phyloP scores from a whole-genome alignment of 2,329 filamentous ascomycete genomes.

The Falciphora oryzae region DNA sequence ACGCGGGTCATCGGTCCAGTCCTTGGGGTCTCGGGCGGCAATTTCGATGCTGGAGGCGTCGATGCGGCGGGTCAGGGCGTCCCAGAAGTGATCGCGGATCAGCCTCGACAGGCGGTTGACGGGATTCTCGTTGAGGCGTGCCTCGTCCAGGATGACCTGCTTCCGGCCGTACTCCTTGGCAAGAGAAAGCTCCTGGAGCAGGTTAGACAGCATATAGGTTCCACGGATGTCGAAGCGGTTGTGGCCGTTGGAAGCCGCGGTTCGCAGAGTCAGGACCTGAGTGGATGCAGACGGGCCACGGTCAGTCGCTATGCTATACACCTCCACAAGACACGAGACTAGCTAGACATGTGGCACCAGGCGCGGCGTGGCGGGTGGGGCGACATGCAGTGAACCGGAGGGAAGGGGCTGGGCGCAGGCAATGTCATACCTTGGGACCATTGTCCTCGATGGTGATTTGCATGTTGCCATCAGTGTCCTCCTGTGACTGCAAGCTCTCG shows the following conservation, averaged over 20 bases:
- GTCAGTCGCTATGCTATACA: background rate
- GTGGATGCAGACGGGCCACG: background rate
- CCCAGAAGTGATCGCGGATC: slow-evolving; percentile 90
- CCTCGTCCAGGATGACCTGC: slow-evolving; percentile 86
- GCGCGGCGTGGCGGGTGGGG: slow-evolving; percentile 2
- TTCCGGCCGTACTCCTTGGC: slow-evolving; percentile 87
- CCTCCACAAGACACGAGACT: background rate
- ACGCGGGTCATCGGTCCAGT: slow-evolving; percentile 85
- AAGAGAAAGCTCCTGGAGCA: slow-evolving; percentile 88
- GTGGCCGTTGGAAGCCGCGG: slow-evolving; percentile 77
- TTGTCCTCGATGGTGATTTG: slow-evolving; percentile 97
- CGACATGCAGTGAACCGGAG: slow-evolving; percentile 2
- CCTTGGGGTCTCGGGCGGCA: slow-evolving; percentile 86
- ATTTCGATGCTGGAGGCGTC: slow-evolving; percentile 83
- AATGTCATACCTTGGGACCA: slow-evolving; percentile 68
- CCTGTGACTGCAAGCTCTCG: slow-evolving; percentile 70
- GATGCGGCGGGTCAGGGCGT: slow-evolving; percentile 80
- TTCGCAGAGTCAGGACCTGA: slow-evolving; percentile 63
- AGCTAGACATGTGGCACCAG: background rate
- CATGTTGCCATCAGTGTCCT: slow-evolving; percentile 91
- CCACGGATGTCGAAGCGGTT: slow-evolving; percentile 88
- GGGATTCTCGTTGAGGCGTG: slow-evolving; percentile 89
- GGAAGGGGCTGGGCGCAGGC: background rate
- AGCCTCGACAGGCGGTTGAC: slow-evolving; percentile 81
- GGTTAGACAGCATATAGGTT: slow-evolving; percentile 95